Percentiles rank a stretch among this genome's conserved stretches.
These are phyloP conservation scores for Annona cherimola DNA, from an alignment of 164 flowering plant genomes.

Conservation along the genomic window DNA sequence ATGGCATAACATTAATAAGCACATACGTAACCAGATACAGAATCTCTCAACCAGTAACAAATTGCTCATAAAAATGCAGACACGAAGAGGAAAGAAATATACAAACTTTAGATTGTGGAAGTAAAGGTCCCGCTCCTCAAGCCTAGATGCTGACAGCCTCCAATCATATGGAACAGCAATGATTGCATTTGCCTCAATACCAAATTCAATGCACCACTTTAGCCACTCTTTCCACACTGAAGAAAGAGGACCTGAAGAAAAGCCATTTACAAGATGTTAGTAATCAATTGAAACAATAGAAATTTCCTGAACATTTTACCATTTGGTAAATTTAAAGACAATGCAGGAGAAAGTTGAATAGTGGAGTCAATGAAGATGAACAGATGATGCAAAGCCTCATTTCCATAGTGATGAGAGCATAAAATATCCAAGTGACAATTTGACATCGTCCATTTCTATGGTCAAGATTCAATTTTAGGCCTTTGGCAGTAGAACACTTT, in stretches of 20 bases:
- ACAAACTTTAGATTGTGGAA: constrained; percentile 95
- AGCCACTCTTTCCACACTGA: constrained; percentile 99
- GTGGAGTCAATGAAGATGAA: too few relatives aligned
- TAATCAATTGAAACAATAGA: constrained; percentile 1
- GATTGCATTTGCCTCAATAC: constrained; percentile 92
- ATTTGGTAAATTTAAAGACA: neutral
- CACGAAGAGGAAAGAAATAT: constrained; percentile 4
- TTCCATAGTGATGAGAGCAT: neutral
- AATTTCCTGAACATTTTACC: neutral
- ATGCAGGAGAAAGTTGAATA: too few relatives aligned
- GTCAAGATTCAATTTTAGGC: neutral
- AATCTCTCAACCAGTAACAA: neutral
- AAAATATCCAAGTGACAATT: neutral
- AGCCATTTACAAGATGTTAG: constrained; percentile 11
- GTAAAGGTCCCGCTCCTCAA: constrained; percentile 96
- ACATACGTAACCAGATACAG: neutral
- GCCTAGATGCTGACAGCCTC: constrained; percentile 93
- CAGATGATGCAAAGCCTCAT: neutral
- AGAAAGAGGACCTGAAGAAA: constrained; percentile 82
- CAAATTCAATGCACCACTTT: constrained; percentile 98
- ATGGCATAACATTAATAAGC: neutral
- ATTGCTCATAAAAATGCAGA: neutral
- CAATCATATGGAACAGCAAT: constrained; percentile 97
- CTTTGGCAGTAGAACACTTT: neutral
- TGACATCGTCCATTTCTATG: neutral